Evolutionary conservation across 2,329 filamentous ascomycete genomes (phyloP), one percentile per base, ranked within the genome.

Genomic region (Bipolaris sorokiniana): DNA sequence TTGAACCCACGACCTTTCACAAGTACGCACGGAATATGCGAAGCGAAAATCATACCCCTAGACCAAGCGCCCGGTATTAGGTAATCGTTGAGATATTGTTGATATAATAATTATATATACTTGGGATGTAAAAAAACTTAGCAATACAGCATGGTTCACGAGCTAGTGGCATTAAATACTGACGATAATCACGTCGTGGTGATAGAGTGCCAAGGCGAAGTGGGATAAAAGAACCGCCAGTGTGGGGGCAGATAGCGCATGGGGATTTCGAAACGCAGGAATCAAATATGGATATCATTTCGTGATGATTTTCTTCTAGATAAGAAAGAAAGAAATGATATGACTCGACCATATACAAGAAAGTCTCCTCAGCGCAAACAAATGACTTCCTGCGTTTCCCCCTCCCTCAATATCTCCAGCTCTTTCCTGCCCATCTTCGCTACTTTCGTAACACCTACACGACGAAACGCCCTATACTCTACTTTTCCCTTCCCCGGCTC

Each of bases 1-100:
- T 65, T 65, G 63, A 65, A 65, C 63, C 63, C 63, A 65, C 63
- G 63, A 65, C 63, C 63, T 59, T 62, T 65, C 63, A 65, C 63
- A 65, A 34, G 22, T 56, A 48, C 58, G 47, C 50, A 49, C 28
- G n/a, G 15, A 16, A 49, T 47, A 11, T 65, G 63, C 63, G 63
- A 65, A 65, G 63, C 63, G 63, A 65, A 58, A 54, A 58, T 58
- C 55, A 58, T 58, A 58, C 55, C 55, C 55, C 55, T 58, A 58
- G 55, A 58, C 55, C 55, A 58, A 58, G 55, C 51, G 55, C 55
- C 55, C 55, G 41, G 22, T 50, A 49, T 58, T 58, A 54, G 26
- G 45, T 54, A 54, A 54, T 58, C 46, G 51, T 58, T 28, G 5
- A 1, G 4, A 16, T 6, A 20, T 22, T 16, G 0, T 10, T 7